phyloP scores from a whole-genome alignment of 129 eudicot species.

The Flaveria robusta region DNA sequence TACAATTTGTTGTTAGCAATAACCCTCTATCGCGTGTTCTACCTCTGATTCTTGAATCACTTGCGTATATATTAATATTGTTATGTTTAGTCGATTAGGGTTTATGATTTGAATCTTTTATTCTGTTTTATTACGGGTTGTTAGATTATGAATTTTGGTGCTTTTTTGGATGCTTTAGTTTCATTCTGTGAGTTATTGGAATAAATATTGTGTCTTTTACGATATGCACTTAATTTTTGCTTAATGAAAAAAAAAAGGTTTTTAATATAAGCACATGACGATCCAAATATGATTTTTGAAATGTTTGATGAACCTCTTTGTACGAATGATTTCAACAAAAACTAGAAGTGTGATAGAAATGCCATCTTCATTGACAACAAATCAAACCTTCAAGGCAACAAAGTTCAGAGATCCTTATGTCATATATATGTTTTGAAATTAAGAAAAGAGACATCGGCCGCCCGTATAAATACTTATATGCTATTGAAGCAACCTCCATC shows the following conservation, averaged over 20 bases:
- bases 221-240: no score
- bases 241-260: constrained; percentile 39
- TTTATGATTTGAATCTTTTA: no score
- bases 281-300: constrained; percentile 70
- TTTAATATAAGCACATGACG: constrained; percentile 36
- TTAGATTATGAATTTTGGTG: no score
- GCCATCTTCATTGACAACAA: constrained; percentile 39
- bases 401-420: constrained; percentile 73
- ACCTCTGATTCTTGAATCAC: no score
- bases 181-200: no score
- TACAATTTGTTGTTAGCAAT: no score
- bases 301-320: constrained; percentile 64
- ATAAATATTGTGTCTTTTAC: no score
- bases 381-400: constrained; percentile 22
- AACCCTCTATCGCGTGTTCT: no score
- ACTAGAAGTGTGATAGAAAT: constrained; percentile 46
- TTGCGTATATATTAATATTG: no score
- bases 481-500: constrained; percentile 64
- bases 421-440: constrained; percentile 46
- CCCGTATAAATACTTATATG: constrained; percentile 52
- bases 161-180: no score
- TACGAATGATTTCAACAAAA: constrained; percentile 62
- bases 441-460: constrained; percentile 67
- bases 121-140: no score
- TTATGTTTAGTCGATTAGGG: no score